Percentiles rank a stretch among this genome's conserved stretches.
Evolutionary conservation across 2,329 filamentous ascomycete species (phyloP).

Genomic region (Penicillium sp.): DNA sequence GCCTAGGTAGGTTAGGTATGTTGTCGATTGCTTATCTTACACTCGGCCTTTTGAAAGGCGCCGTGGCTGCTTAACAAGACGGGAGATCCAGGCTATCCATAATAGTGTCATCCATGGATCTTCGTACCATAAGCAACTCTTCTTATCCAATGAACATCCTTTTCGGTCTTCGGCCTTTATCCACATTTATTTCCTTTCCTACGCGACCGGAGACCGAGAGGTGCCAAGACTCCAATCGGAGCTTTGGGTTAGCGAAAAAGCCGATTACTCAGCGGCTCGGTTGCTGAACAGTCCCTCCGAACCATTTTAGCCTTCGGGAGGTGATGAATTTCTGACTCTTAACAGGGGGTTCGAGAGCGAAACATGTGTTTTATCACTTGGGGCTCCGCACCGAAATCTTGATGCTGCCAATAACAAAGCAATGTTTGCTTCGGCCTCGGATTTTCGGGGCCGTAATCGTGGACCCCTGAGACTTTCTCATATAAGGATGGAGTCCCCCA

Average conservation of each 20-base stretch:
- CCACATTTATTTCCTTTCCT: neutral
- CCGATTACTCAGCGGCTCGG: neutral
- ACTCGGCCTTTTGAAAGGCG: too few species aligned
- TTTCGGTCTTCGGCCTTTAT: neutral
- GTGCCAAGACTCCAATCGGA: neutral
- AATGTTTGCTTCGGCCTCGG: conserved; percentile 1
- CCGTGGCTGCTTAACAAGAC: too few species aligned
- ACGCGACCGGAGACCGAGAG: neutral
- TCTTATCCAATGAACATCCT: neutral
- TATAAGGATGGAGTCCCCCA: conserved; percentile 1
- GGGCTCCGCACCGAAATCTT: neutral
- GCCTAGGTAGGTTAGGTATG: too few species aligned
- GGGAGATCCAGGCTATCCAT: neutral
- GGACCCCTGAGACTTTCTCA: neutral
- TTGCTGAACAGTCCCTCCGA: neutral
- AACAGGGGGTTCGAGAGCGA: neutral
- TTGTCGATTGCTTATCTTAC: too few species aligned
- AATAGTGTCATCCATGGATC: neutral
- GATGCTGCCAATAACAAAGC: neutral
- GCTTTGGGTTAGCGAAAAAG: neutral
- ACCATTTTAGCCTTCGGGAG: too few species aligned
- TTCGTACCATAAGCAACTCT: neutral
- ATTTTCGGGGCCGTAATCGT: neutral
- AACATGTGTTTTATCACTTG: neutral
- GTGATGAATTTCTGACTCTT: neutral